Percentiles rank a stretch among this genome's conserved stretches.
These are phyloP conservation scores for Handroanthus guayacan DNA, from an alignment of 257 asterid species.

Conservation along the genomic window DNA sequence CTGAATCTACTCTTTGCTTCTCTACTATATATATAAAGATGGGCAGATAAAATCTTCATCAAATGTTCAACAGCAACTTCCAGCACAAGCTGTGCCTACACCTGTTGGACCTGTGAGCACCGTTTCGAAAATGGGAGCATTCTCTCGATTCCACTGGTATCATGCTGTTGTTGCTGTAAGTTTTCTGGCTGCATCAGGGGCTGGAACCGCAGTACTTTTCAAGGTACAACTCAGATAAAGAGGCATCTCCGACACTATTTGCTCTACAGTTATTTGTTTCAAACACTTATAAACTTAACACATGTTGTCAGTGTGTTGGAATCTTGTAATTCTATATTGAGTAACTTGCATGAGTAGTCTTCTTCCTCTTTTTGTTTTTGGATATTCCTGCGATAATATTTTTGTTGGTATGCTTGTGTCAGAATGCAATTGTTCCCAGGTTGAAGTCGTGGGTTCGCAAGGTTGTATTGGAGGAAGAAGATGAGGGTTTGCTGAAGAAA, in stretches of 20 bases:
- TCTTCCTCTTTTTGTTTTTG: too few species aligned
- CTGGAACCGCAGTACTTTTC: conserved; percentile 80
- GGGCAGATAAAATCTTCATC: conserved; percentile 59
- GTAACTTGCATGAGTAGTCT: conserved; percentile 27
- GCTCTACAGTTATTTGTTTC: background rate
- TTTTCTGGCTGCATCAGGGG: conserved; percentile 78
- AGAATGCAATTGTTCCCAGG: conserved; percentile 81
- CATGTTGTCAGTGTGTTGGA: conserved; percentile 11
- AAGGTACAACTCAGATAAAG: conserved; percentile 60
- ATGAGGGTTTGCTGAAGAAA: conserved; percentile 47
- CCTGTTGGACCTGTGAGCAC: conserved; percentile 51
- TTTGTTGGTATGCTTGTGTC: conserved; percentile 41
- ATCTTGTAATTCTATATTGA: conserved; percentile 15
- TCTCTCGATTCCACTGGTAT: conserved; percentile 79
- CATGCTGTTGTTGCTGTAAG: conserved; percentile 86
- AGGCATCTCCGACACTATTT: conserved; percentile 12
- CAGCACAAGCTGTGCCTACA: conserved; percentile 53
- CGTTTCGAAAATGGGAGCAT: conserved; percentile 53
- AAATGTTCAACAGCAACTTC: conserved; percentile 59
- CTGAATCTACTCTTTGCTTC: conserved; percentile 34
- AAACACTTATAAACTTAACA: conserved; percentile 19
- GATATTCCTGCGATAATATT: conserved; percentile 29
- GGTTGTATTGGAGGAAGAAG: conserved; percentile 75
- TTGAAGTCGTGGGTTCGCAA: conserved; percentile 95
- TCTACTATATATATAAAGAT: conserved; percentile 47